These are phyloP conservation scores for Terfezia boudieri DNA, from an alignment of 495 filamentous ascomycete genomes.

Conservation along the genomic window DNA sequence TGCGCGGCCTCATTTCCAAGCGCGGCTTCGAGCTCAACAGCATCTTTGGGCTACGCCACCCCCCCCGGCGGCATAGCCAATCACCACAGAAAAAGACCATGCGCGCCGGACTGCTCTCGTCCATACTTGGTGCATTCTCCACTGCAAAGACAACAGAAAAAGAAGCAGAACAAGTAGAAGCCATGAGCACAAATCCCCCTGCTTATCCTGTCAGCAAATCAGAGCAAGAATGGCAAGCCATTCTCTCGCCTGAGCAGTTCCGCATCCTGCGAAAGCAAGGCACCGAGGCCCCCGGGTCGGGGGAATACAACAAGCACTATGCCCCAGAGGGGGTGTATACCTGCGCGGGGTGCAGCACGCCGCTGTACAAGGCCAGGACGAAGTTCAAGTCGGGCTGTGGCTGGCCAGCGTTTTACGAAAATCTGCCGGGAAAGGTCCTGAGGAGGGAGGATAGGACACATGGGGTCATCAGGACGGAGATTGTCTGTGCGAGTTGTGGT, in stretches of 20 bases:
- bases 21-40: too few relatives aligned
- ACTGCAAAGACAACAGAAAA: too few relatives aligned
- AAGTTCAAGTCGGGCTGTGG: constrained; percentile 95
- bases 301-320: constrained; percentile 71
- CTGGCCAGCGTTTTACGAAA: constrained; percentile 95
- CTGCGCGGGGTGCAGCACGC: constrained; percentile 67
- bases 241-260: constrained; percentile 74
- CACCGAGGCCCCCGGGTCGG: constrained; percentile 58
- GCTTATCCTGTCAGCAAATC: constrained; percentile 52
- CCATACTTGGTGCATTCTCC: too few relatives aligned
- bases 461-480: constrained; percentile 79
- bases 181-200: too few relatives aligned
- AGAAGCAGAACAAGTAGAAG: too few relatives aligned
- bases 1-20: too few relatives aligned
- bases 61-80: too few relatives aligned
- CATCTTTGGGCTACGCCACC: too few relatives aligned
- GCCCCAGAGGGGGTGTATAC: constrained; percentile 52
- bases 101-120: too few relatives aligned
- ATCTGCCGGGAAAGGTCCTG: constrained; percentile 67
- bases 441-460: constrained; percentile 50
- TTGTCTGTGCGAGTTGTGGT: constrained; percentile 79
- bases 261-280: constrained; percentile 74
- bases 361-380: constrained; percentile 70
- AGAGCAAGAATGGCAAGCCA: constrained; percentile 68
- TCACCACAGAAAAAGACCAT: too few relatives aligned